These are phyloP conservation scores for Lasiodiplodia hormozganensis DNA, from an alignment of 2,329 filamentous ascomycete species.

Conservation along the genomic window DNA sequence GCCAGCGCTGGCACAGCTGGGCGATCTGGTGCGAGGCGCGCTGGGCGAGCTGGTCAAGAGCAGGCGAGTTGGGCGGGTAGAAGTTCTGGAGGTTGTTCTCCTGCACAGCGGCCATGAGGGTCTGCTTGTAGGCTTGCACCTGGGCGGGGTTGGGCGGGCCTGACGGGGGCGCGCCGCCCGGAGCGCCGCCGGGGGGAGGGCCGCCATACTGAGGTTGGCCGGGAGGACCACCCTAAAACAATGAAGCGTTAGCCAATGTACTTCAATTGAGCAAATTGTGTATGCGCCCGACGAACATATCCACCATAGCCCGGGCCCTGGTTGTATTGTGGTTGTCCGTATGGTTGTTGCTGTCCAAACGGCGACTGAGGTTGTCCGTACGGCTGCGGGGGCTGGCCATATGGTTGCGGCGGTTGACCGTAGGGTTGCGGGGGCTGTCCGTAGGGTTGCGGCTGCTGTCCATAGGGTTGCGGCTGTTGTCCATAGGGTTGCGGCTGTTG, in stretches of 20 bases:
- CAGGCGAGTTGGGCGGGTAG: constrained; percentile 62
- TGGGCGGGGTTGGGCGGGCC: constrained; percentile 57
- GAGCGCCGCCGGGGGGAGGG: constrained; percentile 30
- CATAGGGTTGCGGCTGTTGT: constrained; percentile 32
- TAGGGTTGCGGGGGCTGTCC: constrained; percentile 34
- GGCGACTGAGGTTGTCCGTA: constrained; percentile 36
- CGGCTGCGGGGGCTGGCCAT: constrained; percentile 34
- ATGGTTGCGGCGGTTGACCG: constrained; percentile 35
- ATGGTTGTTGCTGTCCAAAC: constrained; percentile 36
- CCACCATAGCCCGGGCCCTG: constrained; percentile 32
- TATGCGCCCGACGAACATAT: constrained; percentile 35
- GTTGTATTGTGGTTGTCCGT: constrained; percentile 35
- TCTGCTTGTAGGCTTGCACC: constrained; percentile 62
- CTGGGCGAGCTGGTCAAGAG: constrained; percentile 59
- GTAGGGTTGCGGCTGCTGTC: constrained; percentile 36
- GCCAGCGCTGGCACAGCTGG: constrained; percentile 63
- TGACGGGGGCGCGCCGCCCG: constrained; percentile 40
- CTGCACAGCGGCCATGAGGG: constrained; percentile 63
- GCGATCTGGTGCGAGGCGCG: constrained; percentile 60
- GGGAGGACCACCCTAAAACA: constrained; percentile 37
- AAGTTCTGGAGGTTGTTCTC: constrained; percentile 66
- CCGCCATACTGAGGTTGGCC: constrained; percentile 44
- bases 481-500: constrained; percentile 35
- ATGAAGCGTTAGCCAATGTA: constrained; percentile 15
- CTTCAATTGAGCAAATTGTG: not conserved